These are phyloP conservation scores for Irpex lacteus DNA, from an alignment of 1,284 basidiomycete genomes.

Conservation along the genomic window DNA sequence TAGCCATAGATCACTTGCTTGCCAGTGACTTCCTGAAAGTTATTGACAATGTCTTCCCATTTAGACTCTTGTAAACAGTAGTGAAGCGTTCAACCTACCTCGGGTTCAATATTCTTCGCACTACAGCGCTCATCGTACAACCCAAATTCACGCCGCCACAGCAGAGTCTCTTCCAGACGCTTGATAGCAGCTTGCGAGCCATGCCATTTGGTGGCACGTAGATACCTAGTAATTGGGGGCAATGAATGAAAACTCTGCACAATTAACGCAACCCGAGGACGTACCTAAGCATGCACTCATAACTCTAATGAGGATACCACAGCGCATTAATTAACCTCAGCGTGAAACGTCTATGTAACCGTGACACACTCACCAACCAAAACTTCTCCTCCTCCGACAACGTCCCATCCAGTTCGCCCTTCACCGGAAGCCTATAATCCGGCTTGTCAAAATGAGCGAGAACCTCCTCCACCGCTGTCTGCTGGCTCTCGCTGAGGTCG, in stretches of 20 bases:
- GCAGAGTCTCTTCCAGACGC: slow-evolving; percentile 65
- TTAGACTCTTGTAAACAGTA: no score
- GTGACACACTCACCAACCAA: slow-evolving; percentile 56
- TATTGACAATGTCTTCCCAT: neutral
- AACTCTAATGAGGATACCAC: slow-evolving; percentile 32
- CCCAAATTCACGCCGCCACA: slow-evolving; percentile 74
- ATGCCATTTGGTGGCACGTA: slow-evolving; percentile 74
- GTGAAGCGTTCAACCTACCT: slow-evolving; percentile 39
- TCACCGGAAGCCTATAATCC: slow-evolving; percentile 51
- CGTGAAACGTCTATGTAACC: no score
- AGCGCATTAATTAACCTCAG: neutral
- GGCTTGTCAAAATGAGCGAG: slow-evolving; percentile 54
- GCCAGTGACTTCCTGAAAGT: slow-evolving; percentile 60
- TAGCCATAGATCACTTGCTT: slow-evolving; percentile 78
- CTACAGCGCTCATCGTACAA: slow-evolving; percentile 54
- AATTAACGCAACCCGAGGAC: slow-evolving; percentile 1
- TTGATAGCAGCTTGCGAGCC: slow-evolving; percentile 48
- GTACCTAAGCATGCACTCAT: slow-evolving; percentile 68
- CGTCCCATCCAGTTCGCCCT: slow-evolving; percentile 37
- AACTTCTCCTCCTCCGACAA: slow-evolving; percentile 68
- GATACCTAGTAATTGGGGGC: slow-evolving; percentile 41
- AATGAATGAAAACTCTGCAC: neutral
- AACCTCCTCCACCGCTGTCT: slow-evolving; percentile 51
- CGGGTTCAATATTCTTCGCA: slow-evolving; percentile 62
- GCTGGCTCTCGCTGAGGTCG: slow-evolving; percentile 44